These are phyloP conservation scores for Nakazawaea holstii DNA, from an alignment of 805 yeast genomes.

Conservation along the genomic window DNA sequence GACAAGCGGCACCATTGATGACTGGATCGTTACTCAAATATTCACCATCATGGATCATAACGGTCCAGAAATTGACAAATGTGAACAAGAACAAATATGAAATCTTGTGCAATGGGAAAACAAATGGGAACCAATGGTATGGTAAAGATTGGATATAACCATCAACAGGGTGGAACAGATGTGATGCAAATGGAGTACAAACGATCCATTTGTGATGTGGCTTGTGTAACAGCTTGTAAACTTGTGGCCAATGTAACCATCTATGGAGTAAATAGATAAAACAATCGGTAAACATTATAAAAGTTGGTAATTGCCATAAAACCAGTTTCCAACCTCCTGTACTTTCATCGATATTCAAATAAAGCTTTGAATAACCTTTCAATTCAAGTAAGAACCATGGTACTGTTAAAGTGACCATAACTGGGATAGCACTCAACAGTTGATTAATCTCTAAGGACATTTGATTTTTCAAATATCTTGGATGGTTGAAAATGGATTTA, in stretches of 20 bases:
- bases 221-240: conserved; percentile 85
- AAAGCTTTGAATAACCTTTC: conserved; percentile 76
- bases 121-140: conserved; percentile 85
- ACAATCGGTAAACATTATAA: conserved; percentile 90
- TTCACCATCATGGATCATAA: conserved; percentile 97
- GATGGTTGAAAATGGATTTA: conserved; percentile 88
- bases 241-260: conserved; percentile 86
- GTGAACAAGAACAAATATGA: conserved; percentile 79
- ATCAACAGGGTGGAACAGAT: conserved; percentile 97
- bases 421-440: conserved; percentile 79
- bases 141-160: conserved; percentile 93
- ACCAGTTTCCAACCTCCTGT: conserved; percentile 68
- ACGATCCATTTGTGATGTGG: conserved; percentile 99
- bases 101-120: conserved; percentile 89
- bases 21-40: conserved; percentile 90
- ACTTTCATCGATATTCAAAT: conserved; percentile 56
- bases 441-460: conserved; percentile 75
- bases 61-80: conserved; percentile 96
- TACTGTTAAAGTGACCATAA: conserved; percentile 79
- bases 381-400: conserved; percentile 89
- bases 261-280: conserved; percentile 90
- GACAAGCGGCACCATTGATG: conserved; percentile 97
- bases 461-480: conserved; percentile 92
- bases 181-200: conserved; percentile 97
- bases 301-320: conserved; percentile 63